Evolutionary conservation across 1,284 basidiomycete genomes (phyloP), one percentile per base, ranked within the genome.

Genomic region (Anthracocystis panici-leucophaei): DNA sequence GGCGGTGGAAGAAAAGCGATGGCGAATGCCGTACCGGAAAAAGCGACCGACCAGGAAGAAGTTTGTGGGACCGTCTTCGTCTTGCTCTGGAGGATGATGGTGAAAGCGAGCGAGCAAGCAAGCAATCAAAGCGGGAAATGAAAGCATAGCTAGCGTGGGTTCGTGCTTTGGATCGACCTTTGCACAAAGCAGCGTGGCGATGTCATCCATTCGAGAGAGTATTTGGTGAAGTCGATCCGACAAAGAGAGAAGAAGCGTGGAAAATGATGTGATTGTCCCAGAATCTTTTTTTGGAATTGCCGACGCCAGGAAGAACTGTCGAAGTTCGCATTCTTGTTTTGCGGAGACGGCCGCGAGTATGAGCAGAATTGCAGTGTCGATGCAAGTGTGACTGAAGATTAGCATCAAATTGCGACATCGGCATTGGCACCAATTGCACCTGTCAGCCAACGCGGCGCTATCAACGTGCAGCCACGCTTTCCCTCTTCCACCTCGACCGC

Each of bases 371-470:
- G 38, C 20, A 54, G 38, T 29, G 16, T 31, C 35, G 35, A 50
- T 71, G 68, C 68, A 71, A 41, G 58, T 71, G 40, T 71, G 68
- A 65, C 59, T 55, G 63, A 65, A 71, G 62, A 65, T 20, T 12
- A 5, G 52, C 58, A 55, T 65, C 49, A 27, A 21, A 71, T 71
- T 54, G 68, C 68, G 68, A 71, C 68, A 71, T 71, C 68, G 57
- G 35, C 35, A 14, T 38, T 14, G 35, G 35, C 35, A 38, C 27
- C 27, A 49, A 46, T 33, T 33, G 25, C 8, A 71, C 55, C 58
- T 71, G 68, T 71, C 68, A 71, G n/a, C 50, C 49, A 51, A 33
- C 49, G 49, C 49, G n/a, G 18, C 44, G 46, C 21, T 25, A 5
- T 23, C 16, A n/a, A 41, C 12, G 1, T 27, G 1, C 31, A 46